A percentile compares a stretch with the other conserved stretches of the same genome.
Evolutionary conservation across 192 early-diverging fungal genomes (phyloP).

Genomic region (Mortierella hygrophila): DNA sequence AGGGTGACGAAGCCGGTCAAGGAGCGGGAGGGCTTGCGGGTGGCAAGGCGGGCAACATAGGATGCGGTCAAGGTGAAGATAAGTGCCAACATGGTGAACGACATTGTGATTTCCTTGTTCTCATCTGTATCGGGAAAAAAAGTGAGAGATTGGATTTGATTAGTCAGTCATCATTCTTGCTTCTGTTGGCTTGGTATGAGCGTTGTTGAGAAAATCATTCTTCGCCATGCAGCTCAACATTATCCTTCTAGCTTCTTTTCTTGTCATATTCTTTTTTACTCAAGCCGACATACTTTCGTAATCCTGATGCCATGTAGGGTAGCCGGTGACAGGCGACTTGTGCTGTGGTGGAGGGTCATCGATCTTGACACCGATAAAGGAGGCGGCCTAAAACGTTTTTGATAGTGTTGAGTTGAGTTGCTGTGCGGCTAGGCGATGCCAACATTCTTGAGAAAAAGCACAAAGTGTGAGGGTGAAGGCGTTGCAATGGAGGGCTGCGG

Average conservation of each 20-base stretch:
- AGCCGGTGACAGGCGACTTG: slow-evolving; percentile 34
- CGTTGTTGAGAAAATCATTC: neutral
- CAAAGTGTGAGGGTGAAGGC: neutral
- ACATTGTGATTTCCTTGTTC: slow-evolving; percentile 33
- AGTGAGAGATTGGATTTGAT: neutral
- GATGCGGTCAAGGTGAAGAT: slow-evolving; percentile 29
- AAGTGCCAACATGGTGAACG: slow-evolving; percentile 40
- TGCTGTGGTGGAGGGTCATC: slow-evolving; percentile 35
- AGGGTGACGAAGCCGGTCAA: slow-evolving; percentile 45
- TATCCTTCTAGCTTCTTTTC: neutral
- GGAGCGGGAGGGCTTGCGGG: slow-evolving; percentile 33
- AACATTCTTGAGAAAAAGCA: neutral
- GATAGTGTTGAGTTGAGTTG: neutral
- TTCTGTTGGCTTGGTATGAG: neutral
- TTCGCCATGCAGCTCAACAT: neutral
- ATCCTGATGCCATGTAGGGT: slow-evolving; percentile 47
- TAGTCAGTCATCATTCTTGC: neutral
- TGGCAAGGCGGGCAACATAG: slow-evolving; percentile 30
- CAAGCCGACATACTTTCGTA: slow-evolving; percentile 24
- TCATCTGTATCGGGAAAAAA: slow-evolving; percentile 28
- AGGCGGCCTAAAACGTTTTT: slow-evolving; percentile 11
- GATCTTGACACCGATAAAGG: slow-evolving; percentile 32
- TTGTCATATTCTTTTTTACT: too few relatives aligned
- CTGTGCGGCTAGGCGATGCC: neutral
- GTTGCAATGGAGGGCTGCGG: neutral